A percentile compares a stretch with the other conserved stretches of the same genome.
These are phyloP conservation scores for Dendrocalamus latiflorus DNA, from an alignment of 202 grass and related monocot species.

Conservation along the genomic window DNA sequence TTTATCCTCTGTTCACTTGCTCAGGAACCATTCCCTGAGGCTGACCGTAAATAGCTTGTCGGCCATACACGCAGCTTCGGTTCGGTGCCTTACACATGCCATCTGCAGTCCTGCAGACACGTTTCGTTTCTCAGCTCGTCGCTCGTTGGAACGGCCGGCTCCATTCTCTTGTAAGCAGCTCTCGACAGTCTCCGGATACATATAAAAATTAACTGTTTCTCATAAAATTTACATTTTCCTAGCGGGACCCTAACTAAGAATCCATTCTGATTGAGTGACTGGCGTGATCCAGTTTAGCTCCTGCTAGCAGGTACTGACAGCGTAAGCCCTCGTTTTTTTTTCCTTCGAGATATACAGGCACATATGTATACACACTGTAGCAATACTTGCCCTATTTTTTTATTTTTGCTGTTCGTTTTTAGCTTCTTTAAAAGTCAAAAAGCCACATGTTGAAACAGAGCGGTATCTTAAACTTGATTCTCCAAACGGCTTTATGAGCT, in stretches of 20 bases:
- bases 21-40: background rate
- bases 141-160: background rate
- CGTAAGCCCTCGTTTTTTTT: background rate
- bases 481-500: no score
- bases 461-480: no score
- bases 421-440: no score
- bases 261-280: background rate
- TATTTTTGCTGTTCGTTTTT: no score
- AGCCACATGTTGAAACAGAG: no score
- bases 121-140: background rate
- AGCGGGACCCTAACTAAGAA: no score
- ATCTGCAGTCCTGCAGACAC: background rate
- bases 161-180: background rate
- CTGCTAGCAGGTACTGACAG: background rate
- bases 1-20: background rate
- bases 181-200: background rate
- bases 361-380: no score
- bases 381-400: no score
- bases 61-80: background rate
- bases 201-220: no score
- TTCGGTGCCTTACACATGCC: background rate
- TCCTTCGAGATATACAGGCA: background rate
- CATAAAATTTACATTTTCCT: no score
- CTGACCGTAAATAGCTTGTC: background rate
- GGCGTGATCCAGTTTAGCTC: background rate